These are phyloP conservation scores for Pichia rugopelliculosa DNA, from an alignment of 805 yeast species.

Conservation along the genomic window DNA sequence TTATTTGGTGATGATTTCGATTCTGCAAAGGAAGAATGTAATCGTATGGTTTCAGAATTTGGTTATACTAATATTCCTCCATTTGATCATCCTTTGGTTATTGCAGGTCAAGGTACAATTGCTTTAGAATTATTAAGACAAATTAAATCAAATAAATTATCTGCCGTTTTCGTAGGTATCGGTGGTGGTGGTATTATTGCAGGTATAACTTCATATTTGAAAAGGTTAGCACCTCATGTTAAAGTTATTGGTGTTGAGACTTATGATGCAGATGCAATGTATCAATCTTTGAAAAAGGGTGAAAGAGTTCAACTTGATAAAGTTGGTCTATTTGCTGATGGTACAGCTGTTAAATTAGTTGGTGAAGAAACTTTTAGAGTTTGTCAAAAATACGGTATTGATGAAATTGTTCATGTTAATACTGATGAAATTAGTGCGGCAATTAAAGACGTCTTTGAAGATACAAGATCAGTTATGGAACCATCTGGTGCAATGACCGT, in stretches of 20 bases:
- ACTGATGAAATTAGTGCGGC: conserved; percentile 88
- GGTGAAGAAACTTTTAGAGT: conserved; percentile 92
- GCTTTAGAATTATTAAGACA: conserved; percentile 92
- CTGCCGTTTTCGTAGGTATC: conserved; percentile 85
- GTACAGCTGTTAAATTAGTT: conserved; percentile 86
- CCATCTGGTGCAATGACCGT: conserved; percentile 97
- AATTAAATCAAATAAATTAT: conserved; percentile 63
- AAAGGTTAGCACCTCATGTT: conserved; percentile 95
- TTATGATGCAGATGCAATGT: conserved; percentile 88
- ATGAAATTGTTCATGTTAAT: conserved; percentile 61
- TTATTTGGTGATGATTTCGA: conserved; percentile 92
- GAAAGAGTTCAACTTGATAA: conserved; percentile 48
- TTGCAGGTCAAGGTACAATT: conserved; percentile 98
- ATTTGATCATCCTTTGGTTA: conserved; percentile 93
- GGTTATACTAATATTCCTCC: conserved; percentile 94
- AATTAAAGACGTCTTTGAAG: conserved; percentile 92
- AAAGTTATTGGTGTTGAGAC: conserved; percentile 96
- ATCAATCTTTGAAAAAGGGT: conserved; percentile 54
- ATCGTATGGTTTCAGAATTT: conserved; percentile 56
- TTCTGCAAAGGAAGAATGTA: conserved; percentile 88
- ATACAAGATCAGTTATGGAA: conserved; percentile 87
- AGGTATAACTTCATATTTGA: conserved; percentile 84
- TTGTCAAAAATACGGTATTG: conserved; percentile 63
- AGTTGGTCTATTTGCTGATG: conserved; percentile 99
- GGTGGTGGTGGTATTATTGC: conserved; percentile 98